Evolutionary conservation across 2,329 filamentous ascomycete species (phyloP), one percentile per base, ranked within the genome.

Genomic region (Penicillium rolfsii): DNA sequence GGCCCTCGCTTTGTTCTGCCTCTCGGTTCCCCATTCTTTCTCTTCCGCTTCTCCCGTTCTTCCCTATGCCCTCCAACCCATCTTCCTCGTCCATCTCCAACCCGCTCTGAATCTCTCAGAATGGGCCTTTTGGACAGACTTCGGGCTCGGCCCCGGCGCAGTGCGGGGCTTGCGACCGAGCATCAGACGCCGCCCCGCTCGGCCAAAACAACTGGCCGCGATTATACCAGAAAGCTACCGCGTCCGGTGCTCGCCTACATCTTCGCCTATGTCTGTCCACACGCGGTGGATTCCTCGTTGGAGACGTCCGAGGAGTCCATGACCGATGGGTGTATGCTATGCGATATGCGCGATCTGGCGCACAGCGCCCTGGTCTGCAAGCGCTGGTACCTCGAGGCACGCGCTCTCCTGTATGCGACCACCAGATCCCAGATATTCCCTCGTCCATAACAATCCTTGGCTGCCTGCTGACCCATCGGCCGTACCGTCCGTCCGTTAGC

Each of bases 301-400:
- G 89, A 91, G 67, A 88, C 88, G 45, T 94, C 91, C 71, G 94
- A 98, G 80, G 85, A 91, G 70, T 91, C 89, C 61, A 87, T 89
- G 67, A 84, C 87, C 53, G 89, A 92, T 79, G 88, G 87, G 59
- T 98, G 94, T 80, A 94, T 95, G 90, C 87, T 96, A 67, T 98
- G 94, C 80, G 92, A 97, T 79, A 84, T 95, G 81, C 88, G 93
- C 67, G 93, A 97, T 76, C 85, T 97, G 58, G 87, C 92, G 55
- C 88, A 91, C 75, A 94, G 91, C 74, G 87, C 88, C 41, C 83
- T 86, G 73, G 91, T 91, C 54, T 91, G 87, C 75, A 87, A 86
- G 70, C 83, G 83, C 70, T 98, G 93, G 93, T 83, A 83, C 67
- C 71, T 77, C 28, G 77, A 82, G n/a, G 85, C 84, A 38, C 82